phyloP scores from a whole-genome alignment of 257 asterid species.

The Pogostemon cablin region DNA sequence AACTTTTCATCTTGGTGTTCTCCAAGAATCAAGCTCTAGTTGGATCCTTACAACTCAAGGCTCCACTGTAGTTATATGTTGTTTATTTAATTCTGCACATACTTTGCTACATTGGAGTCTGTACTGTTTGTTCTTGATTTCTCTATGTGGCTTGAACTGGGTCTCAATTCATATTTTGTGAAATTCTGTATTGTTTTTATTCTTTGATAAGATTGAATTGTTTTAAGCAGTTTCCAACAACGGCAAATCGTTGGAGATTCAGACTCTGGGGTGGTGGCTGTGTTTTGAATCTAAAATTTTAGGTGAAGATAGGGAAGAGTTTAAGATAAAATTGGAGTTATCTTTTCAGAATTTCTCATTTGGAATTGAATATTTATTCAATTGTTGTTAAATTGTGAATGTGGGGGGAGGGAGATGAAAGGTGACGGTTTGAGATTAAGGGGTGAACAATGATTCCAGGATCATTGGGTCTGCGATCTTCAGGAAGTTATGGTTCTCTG shows the following conservation, averaged over 20 bases:
- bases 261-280: constrained; percentile 3
- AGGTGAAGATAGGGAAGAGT: constrained; percentile 24
- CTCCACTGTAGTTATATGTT: constrained; percentile 1
- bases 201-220: background rate
- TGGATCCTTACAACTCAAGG: constrained; percentile 29
- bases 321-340: background rate
- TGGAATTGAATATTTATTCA: constrained; percentile 23
- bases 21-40: constrained; percentile 30
- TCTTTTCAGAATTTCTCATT: constrained; percentile 14
- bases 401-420: constrained; percentile 52
- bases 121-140: constrained; percentile 23
- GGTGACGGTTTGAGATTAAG: constrained; percentile 50
- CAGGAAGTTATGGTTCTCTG: constrained; percentile 97
- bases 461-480: constrained; percentile 97
- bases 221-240: constrained; percentile 5
- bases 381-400: constrained; percentile 36
- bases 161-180: background rate
- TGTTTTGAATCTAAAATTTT: constrained; percentile 21
- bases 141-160: constrained; percentile 22
- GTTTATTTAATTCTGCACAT: background rate
- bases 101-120: constrained; percentile 33
- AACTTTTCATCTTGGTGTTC: background rate
- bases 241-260: constrained; percentile 30
- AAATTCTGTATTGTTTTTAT: background rate
- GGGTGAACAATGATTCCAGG: constrained; percentile 72